Conservation (phyloP, 805 yeast species). For the Tetrapisispora phaffii region DNA sequence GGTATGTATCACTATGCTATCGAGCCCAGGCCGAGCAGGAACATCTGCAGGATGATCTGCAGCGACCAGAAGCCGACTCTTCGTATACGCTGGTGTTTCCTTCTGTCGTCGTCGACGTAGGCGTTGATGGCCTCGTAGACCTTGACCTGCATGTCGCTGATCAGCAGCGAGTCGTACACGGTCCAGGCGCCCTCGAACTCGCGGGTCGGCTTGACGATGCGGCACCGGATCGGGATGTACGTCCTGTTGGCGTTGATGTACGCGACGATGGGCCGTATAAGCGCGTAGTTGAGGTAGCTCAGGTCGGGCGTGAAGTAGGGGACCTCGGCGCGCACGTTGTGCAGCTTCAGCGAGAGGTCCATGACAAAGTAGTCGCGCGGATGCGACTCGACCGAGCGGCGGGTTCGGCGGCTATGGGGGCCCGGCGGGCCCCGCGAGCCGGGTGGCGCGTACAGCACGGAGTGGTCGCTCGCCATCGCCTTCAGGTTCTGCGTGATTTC, state of each 20-base stretch:
- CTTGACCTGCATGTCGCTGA: slow-evolving; percentile 84
- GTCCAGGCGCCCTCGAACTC: slow-evolving; percentile 98
- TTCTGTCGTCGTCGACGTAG: slow-evolving; percentile 82
- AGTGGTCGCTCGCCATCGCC: slow-evolving; percentile 37
- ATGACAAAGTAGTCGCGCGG: slow-evolving; percentile 53
- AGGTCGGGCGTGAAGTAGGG: slow-evolving; percentile 83
- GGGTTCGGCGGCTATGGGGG: not conserved
- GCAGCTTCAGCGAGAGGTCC: slow-evolving; percentile 69
- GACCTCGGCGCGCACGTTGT: slow-evolving; percentile 79
- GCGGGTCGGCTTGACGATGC: slow-evolving; percentile 62
- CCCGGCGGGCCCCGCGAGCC: no score
- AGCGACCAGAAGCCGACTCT: slow-evolving; percentile 91
- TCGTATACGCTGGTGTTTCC: slow-evolving; percentile 56
- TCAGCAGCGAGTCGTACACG: slow-evolving; percentile 74
- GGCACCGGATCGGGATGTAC: slow-evolving; percentile 76
- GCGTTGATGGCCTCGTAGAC: slow-evolving; percentile 85
- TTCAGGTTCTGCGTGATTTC: not conserved
- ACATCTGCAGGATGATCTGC: slow-evolving; percentile 70
- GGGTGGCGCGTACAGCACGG: slow-evolving; percentile 3
- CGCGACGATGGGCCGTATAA: slow-evolving; percentile 89
- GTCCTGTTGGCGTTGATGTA: slow-evolving; percentile 87
- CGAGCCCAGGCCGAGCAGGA: slow-evolving; percentile 76
- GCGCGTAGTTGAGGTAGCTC: slow-evolving; percentile 84
- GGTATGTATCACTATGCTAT: no score
- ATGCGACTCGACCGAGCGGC: not conserved